Percentiles rank a stretch among this genome's conserved stretches.
Evolutionary conservation across 352 stramenopile genomes (phyloP).

Genomic region (Globisporangium takayamanum): DNA sequence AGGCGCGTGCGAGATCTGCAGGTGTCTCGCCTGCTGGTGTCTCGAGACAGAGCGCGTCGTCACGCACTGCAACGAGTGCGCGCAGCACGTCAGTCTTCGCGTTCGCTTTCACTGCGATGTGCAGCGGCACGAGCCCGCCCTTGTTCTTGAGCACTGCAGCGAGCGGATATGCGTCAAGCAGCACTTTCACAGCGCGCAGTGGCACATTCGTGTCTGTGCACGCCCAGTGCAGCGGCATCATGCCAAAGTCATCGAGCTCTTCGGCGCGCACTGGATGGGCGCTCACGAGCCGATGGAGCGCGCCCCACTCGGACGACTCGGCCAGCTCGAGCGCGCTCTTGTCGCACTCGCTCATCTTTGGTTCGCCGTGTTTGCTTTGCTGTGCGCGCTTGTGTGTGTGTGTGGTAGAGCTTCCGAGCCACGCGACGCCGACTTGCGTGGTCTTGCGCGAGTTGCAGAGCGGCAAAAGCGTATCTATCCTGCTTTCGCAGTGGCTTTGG

Average conservation of each 20-base stretch:
- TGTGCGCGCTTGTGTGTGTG: not conserved
- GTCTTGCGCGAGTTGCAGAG: not conserved
- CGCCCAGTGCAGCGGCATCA: slow-evolving; percentile 9
- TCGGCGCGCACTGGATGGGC: slow-evolving; percentile 14
- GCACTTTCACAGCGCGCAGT: slow-evolving; percentile 36
- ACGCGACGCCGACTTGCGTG: not conserved
- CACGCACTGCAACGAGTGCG: slow-evolving; percentile 36
- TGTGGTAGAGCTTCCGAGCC: not conserved
- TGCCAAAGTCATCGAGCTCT: slow-evolving; percentile 53
- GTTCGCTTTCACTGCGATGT: slow-evolving; percentile 80
- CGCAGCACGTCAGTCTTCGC: slow-evolving; percentile 58
- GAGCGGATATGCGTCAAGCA: slow-evolving; percentile 50
- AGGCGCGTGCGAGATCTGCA: slow-evolving; percentile 49
- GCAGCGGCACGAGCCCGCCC: slow-evolving; percentile 63
- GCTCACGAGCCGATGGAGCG: slow-evolving; percentile 54
- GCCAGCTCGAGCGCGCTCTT: slow-evolving; percentile 65
- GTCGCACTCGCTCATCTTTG: slow-evolving; percentile 7
- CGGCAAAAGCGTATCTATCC: slow-evolving; percentile 10
- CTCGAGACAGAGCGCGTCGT: slow-evolving; percentile 54
- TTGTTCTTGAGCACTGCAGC: slow-evolving; percentile 68
- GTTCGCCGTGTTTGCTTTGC: not conserved
- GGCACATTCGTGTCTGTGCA: too few relatives aligned
- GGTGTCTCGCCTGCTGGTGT: slow-evolving; percentile 68
- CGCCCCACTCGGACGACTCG: slow-evolving; percentile 62
- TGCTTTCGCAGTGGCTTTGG: not conserved